These are phyloP conservation scores for Oidiodendron maius DNA, from an alignment of 495 filamentous ascomycete genomes.

Conservation along the genomic window DNA sequence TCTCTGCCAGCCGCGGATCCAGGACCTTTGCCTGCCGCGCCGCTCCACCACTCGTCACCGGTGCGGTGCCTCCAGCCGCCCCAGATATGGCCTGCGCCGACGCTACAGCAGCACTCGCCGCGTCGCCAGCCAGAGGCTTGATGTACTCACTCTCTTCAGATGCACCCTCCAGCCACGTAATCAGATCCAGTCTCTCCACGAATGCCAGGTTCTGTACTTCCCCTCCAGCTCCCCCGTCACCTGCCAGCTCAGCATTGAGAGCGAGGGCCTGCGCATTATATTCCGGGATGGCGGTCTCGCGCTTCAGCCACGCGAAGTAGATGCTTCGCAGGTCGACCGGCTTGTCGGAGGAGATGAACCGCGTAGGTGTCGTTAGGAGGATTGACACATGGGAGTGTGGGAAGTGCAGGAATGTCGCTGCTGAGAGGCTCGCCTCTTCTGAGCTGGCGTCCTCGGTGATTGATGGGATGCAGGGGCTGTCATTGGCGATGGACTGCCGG, in stretches of 20 bases:
- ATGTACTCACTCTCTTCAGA: constrained; percentile 90
- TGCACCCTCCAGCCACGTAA: constrained; percentile 86
- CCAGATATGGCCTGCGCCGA: constrained; percentile 47
- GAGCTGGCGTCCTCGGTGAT: constrained; percentile 31
- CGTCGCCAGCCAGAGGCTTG: constrained; percentile 65
- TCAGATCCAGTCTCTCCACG: constrained; percentile 81
- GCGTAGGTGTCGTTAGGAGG: constrained; percentile 69
- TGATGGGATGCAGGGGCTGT: constrained; percentile 60
- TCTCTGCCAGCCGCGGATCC: constrained; percentile 75
- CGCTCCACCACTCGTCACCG: constrained; percentile 46
- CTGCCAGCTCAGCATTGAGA: constrained; percentile 72
- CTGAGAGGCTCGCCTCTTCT: constrained; percentile 50
- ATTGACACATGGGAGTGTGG: constrained; percentile 57
- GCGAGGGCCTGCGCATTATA: constrained; percentile 80
- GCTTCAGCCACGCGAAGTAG: constrained; percentile 91
- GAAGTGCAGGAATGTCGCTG: constrained; percentile 82
- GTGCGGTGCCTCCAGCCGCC: constrained; percentile 32
- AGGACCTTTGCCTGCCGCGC: constrained; percentile 50
- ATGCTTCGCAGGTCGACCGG: constrained; percentile 87
- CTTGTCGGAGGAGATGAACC: constrained; percentile 68
- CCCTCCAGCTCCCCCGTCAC: constrained; percentile 44
- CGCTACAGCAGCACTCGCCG: constrained; percentile 36
- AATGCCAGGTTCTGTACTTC: constrained; percentile 80
- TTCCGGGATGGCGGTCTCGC: constrained; percentile 77
- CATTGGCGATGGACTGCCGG: constrained; percentile 67